A percentile compares a stretch with the other conserved stretches of the same genome.
phyloP scores from a whole-genome alignment of 139 green algal genomes.

The Desmodesmus armatus region DNA sequence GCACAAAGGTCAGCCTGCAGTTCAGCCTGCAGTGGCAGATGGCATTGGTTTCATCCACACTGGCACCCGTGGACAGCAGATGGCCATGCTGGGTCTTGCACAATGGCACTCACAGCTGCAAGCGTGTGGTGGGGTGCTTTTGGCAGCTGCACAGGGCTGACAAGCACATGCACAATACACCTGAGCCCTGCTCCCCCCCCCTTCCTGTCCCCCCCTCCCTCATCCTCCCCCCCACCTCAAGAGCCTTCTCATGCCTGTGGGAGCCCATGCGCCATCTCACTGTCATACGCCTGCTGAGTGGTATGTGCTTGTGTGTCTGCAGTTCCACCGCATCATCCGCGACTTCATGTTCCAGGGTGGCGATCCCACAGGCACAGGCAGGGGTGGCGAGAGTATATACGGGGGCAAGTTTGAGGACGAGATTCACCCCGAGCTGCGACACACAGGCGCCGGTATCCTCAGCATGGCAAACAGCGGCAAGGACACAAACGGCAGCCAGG shows the following conservation, averaged over 20 bases:
- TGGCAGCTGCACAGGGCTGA: too few relatives aligned
- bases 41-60: too few relatives aligned
- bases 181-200: too few relatives aligned
- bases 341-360: slow-evolving; percentile 86
- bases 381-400: slow-evolving; percentile 92
- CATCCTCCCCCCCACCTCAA: too few relatives aligned
- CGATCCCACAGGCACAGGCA: slow-evolving; percentile 96
- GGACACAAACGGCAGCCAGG: slow-evolving; percentile 88
- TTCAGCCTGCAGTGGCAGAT: too few relatives aligned
- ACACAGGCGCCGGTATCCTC: slow-evolving; percentile 91
- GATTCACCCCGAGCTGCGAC: slow-evolving; percentile 83
- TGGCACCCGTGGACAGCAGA: too few relatives aligned
- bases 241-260: neutral
- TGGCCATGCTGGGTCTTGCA: too few relatives aligned
- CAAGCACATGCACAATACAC: too few relatives aligned
- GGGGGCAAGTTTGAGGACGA: slow-evolving; percentile 92
- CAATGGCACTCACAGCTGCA: too few relatives aligned
- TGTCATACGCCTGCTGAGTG: too few relatives aligned
- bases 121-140: too few relatives aligned
- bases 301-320: neutral
- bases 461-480: slow-evolving; percentile 89
- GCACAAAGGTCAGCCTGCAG: slow-evolving; percentile 66
- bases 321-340: slow-evolving; percentile 76
- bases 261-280: neutral
- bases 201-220: too few relatives aligned